Conservation (phyloP, 495 filamentous ascomycete genomes). For the Aspergillus nidulans region DNA sequence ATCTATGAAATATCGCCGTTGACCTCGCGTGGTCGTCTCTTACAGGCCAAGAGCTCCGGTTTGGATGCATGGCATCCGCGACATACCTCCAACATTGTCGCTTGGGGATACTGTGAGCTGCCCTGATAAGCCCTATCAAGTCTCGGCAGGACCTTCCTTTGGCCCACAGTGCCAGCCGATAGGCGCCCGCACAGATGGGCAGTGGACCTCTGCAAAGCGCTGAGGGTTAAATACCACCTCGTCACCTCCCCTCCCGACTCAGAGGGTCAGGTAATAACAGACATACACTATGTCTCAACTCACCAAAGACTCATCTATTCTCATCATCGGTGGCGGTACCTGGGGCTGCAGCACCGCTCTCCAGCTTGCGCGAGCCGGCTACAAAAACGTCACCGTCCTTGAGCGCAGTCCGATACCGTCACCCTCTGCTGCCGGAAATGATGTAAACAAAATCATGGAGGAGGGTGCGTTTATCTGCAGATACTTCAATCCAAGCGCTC, state of each 20-base stretch:
- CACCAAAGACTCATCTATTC: constrained; percentile 20
- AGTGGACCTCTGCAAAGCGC: neutral
- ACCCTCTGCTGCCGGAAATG: constrained; percentile 50
- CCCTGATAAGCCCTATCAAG: neutral
- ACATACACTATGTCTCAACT: neutral
- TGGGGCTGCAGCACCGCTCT: constrained; percentile 53
- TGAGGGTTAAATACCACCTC: neutral
- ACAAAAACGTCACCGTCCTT: constrained; percentile 43
- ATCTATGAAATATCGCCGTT: neutral
- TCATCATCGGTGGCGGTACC: constrained; percentile 46
- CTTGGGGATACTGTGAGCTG: neutral
- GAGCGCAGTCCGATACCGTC: constrained; percentile 45
- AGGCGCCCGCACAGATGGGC: neutral
- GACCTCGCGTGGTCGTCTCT: neutral
- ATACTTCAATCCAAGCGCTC: neutral
- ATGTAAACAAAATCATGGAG: constrained; percentile 57
- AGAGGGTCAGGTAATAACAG: neutral
- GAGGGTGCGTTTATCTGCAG: constrained; percentile 29
- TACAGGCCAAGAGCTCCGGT: neutral
- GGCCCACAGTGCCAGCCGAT: neutral
- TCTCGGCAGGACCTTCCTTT: neutral
- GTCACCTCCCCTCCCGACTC: neutral
- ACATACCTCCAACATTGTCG: neutral
- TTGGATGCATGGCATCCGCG: too few species aligned
- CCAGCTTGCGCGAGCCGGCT: constrained; percentile 45